Conservation (phyloP, 768 basidiomycete species). For the Tremella yokohamensis region DNA sequence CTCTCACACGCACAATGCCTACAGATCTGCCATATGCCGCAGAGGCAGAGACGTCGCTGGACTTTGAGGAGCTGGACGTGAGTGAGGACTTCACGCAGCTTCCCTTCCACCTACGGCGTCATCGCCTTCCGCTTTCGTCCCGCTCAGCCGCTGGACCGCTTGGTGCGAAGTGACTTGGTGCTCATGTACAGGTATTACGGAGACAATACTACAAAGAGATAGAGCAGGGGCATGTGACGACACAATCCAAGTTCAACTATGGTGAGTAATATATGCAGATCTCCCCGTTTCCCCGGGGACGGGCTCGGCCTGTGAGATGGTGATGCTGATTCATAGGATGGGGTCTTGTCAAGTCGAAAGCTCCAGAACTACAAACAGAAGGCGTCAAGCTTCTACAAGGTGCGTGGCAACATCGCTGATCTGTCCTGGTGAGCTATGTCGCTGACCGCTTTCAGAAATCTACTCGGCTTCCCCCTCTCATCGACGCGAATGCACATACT, state of each 20-base stretch:
- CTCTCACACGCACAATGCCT: conserved; percentile 47
- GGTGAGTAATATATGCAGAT: conserved; percentile 54
- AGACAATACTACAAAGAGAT: conserved; percentile 86
- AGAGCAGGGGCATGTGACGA: conserved; percentile 74
- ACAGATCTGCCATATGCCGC: conserved; percentile 93
- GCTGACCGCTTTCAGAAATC: conserved; percentile 62
- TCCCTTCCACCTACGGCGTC: background rate
- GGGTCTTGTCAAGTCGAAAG: conserved; percentile 86
- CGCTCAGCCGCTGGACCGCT: conserved; percentile 8
- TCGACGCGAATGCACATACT: conserved; percentile 91
- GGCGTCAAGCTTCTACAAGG: conserved; percentile 90
- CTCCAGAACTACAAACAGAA: conserved; percentile 79
- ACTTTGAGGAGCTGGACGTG: conserved; percentile 87
- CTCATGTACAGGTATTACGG: conserved; percentile 64
- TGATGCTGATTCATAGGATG: conserved; percentile 36
- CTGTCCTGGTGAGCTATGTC: background rate
- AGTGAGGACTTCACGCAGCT: conserved; percentile 16
- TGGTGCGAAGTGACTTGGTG: background rate
- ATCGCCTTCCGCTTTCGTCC: background rate
- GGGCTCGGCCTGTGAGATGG: background rate
- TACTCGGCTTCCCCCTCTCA: conserved; percentile 82
- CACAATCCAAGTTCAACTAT: conserved; percentile 97
- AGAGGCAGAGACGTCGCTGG: conserved; percentile 82
- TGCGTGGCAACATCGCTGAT: conserved; percentile 43
- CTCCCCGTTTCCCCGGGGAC: background rate